These are phyloP conservation scores for Fusarium staphyleae DNA, from an alignment of 2,329 filamentous ascomycete genomes.

Conservation along the genomic window DNA sequence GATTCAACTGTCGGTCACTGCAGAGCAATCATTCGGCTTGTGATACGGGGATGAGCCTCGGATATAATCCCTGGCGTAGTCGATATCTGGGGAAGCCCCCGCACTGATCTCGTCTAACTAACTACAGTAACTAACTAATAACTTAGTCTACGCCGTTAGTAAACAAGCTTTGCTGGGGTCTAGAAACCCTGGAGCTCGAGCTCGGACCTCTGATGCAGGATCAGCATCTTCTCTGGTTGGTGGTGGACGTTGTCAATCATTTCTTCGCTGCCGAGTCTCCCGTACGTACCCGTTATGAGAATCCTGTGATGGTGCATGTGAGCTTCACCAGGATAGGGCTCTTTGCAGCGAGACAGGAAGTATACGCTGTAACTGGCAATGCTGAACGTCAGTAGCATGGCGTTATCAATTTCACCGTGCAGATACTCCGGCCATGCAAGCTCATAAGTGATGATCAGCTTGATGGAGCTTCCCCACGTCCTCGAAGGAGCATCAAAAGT, in stretches of 20 bases:
- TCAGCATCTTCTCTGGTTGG: background rate
- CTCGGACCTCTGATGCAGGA: background rate
- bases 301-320: background rate
- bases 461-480: background rate
- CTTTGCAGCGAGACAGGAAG: background rate
- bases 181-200: background rate
- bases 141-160: conserved; percentile 3
- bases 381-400: background rate
- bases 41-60: conserved; percentile 31
- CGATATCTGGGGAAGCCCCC: conserved; percentile 11
- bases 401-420: background rate
- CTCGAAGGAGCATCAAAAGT: conserved; percentile 19
- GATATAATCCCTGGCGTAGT: conserved; percentile 23
- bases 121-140: no score
- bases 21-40: conserved; percentile 22
- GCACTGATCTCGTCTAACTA: no score
- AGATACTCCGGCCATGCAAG: background rate
- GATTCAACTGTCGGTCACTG: background rate
- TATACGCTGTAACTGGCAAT: background rate
- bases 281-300: background rate
- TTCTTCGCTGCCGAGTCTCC: conserved; percentile 18
- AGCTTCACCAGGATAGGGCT: background rate
- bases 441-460: background rate
- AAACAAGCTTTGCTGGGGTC: conserved; percentile 24
- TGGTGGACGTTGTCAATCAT: background rate